phyloP scores from a whole-genome alignment of 2,329 filamentous ascomycete genomes.

The Cladosporium colombiae region DNA sequence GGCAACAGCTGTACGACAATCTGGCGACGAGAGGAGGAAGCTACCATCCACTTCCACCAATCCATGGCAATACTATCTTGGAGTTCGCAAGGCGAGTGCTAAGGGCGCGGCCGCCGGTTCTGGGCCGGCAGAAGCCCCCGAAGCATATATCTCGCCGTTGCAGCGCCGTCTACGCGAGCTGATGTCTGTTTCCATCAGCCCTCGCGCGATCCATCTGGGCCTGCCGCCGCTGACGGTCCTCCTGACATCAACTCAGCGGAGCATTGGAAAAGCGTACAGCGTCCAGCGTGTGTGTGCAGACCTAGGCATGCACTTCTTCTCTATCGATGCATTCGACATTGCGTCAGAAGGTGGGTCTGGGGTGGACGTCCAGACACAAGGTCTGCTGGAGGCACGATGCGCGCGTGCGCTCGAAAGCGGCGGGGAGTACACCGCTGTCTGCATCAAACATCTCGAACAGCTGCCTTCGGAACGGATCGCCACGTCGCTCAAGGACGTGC shows the following conservation, averaged over 20 bases:
- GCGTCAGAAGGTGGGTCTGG: conserved; percentile 87
- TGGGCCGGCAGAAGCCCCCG: conserved; percentile 40
- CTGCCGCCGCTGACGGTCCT: conserved; percentile 88
- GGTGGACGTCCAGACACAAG: conserved; percentile 91
- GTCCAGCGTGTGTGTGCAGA: conserved; percentile 78
- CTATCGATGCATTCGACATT: conserved; percentile 90
- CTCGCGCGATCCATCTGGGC: conserved; percentile 79
- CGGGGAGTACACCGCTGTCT: conserved; percentile 74
- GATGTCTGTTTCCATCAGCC: conserved; percentile 84
- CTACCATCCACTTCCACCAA: conserved; percentile 75
- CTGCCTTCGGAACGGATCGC: conserved; percentile 89
- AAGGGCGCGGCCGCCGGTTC: conserved; percentile 35
- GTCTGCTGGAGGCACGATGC: conserved; percentile 80
- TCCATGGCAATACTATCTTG: conserved; percentile 88
- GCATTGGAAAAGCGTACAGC: conserved; percentile 86
- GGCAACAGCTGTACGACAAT: conserved; percentile 86
- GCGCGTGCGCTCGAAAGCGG: conserved; percentile 90
- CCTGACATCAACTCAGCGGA: conserved; percentile 85
- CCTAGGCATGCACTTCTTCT: conserved; percentile 85
- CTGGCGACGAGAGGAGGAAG: conserved; percentile 80
- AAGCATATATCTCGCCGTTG: conserved; percentile 46
- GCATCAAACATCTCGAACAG: conserved; percentile 89
- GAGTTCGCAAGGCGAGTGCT: conserved; percentile 67
- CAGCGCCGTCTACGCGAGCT: conserved; percentile 74
- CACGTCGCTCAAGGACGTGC: conserved; percentile 77